Evolutionary conservation across 2,329 filamentous ascomycete genomes (phyloP), one percentile per base, ranked within the genome.

Genomic region (Dactylonectria estremocensis): DNA sequence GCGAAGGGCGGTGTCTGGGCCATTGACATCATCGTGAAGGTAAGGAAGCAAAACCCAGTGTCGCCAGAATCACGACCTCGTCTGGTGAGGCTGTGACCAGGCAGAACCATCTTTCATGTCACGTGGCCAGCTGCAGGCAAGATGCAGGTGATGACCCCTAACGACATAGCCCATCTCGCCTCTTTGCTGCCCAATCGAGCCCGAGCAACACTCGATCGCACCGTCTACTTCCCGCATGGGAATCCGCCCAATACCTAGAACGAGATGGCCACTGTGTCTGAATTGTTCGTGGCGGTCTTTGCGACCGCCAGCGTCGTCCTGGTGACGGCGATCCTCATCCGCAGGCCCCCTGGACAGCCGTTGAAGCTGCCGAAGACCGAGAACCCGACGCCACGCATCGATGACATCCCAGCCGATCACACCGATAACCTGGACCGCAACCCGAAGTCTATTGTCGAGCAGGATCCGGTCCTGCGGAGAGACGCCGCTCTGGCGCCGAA

Each of bases 1-100:
- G 60, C 20, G 35, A 62, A 62, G 33, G 60, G 60, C 16, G 58
- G 58, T 60, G 20, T 58, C 13, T 14, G 11, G 35, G 35, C 13
- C 3, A 40, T 40, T 49, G 46, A 20, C n/a, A 20, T 49, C 8
- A 49, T 49, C 35, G 13, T 40, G 13, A 40, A 40, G 35, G 13
- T 40, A 11, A 40, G 35, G 35, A 40, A 40, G 35, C 35, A 40
- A 40, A 40, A 40, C 35, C 11, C 35, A 40, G 35, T 40, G 1
- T 40, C 35, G 35, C 35, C 35, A 40, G 35, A 40, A 40, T 40
- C 35, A 40, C 35, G 35, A 40, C 35, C 35, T 16, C 35, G 11
- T 40, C 35, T 40, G 11, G 35, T 40, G 35, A 40, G 11, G 35
- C 10, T 40, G 4, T 13, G 35, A 40, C 35, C 35, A 40, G 35